Evolutionary conservation across 345 rosid genomes (phyloP), one percentile per base, ranked within the genome.

Genomic region (Draba incana): DNA sequence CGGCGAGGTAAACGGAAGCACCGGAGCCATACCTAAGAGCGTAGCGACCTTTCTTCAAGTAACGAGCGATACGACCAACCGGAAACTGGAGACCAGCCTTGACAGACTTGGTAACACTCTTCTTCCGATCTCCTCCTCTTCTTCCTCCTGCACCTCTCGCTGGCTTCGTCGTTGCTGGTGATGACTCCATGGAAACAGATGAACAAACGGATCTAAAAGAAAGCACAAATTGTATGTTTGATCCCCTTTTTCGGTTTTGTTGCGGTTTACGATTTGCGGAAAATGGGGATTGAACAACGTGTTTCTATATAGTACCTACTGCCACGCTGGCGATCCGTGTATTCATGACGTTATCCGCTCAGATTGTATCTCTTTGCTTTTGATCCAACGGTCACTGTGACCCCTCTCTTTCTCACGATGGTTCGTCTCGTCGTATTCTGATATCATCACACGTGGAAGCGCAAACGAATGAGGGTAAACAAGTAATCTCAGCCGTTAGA

Each of bases 21-120:
- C 93, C 93, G 10, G 84, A 56, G 4, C 96, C 97, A 5, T 77
- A 83, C 27, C 97, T 66, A 57, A 75, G 68, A 2, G 94, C 80
- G 7, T 90, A 90, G 0, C 93, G 83, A 0, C 97, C 97, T 39
- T 81, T 86, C 85, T 84, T 90, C 62, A 90, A 57, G 77, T 47
- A 90, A 7, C 96, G 84, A 7, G 85, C 84, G 48, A 90, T 75
- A 24, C 94, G 84, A 16, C 92, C 96, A 0, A 90, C 96, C 1
- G 96, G 93, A 54, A 90, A 90, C 67, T 90, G 94, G 3, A 90
- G 87, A 10, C 96, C 94, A 0, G 94, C 93, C 64, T 81, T 87
- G 2, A 63, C 70, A 0, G 96, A 87, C 68, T 85, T 83, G 1
- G 94, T 61, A 7, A 84, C 86, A 23, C 89, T 64, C 77, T 84